Conservation (phyloP, 148 eudicot species). For the Dysphania ambrosioides region DNA sequence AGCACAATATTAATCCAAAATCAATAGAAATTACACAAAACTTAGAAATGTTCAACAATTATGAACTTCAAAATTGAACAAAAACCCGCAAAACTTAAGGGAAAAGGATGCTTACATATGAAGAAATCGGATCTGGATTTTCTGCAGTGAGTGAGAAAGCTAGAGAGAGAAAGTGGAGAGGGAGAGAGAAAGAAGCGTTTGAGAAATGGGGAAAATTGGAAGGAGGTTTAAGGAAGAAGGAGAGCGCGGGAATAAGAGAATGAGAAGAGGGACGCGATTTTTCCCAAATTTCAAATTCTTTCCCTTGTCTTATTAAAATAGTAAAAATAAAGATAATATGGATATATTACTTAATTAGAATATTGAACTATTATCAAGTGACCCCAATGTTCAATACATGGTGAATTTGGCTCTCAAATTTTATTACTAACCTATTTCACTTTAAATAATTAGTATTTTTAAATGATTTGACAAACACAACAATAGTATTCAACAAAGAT, state of each 20-base stretch:
- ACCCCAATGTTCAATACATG: no score
- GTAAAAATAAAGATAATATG: no score
- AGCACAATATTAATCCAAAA: slow-evolving; percentile 13
- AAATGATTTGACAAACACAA: no score
- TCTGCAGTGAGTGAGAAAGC: background rate
- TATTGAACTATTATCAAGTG: no score
- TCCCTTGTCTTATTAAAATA: no score
- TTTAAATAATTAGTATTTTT: no score
- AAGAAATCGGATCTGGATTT: background rate
- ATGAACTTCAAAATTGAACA: background rate
- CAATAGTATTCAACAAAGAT: no score
- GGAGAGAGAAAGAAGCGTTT: background rate
- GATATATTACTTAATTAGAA: no score
- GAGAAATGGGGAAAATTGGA: background rate
- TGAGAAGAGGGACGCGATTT: background rate
- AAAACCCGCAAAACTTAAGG: background rate
- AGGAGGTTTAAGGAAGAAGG: background rate
- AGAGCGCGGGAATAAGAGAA: slow-evolving; percentile 19
- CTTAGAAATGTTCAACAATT: background rate
- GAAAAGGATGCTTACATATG: slow-evolving; percentile 10
- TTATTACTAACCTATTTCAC: no score
- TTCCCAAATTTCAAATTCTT: slow-evolving; percentile 30
- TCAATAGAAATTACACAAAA: background rate
- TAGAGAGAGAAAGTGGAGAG: background rate
- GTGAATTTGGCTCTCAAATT: no score